phyloP scores from a whole-genome alignment of 1,284 basidiomycete genomes.

The Ustilago vetiveriae region DNA sequence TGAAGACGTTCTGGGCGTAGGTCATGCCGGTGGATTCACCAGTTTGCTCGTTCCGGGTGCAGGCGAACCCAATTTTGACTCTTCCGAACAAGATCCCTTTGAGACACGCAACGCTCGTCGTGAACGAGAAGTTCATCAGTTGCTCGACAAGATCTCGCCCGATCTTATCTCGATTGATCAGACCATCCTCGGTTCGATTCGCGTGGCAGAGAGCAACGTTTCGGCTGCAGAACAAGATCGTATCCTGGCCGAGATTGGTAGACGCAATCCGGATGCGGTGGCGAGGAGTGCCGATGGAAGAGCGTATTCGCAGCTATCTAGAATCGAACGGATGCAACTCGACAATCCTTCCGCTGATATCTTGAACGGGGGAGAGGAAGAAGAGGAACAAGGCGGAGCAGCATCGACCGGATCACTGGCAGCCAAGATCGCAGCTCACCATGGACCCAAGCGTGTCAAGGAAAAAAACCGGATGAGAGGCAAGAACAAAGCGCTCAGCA shows the following conservation, averaged over 20 bases:
- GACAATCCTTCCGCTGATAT: conserved; percentile 34
- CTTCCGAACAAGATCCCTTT: conserved; percentile 90
- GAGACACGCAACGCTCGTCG: conserved; percentile 83
- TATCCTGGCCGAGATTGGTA: conserved; percentile 22
- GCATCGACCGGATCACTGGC: conserved; percentile 18
- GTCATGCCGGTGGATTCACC: conserved; percentile 77
- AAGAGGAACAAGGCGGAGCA: conserved; percentile 1
- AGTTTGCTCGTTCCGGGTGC: conserved; percentile 88
- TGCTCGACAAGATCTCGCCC: conserved; percentile 94
- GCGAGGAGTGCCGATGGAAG: conserved; percentile 53
- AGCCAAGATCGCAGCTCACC: conserved; percentile 24
- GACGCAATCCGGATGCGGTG: conserved; percentile 28
- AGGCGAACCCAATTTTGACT: conserved; percentile 95
- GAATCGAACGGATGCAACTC: conserved; percentile 57
- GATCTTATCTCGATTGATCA: conserved; percentile 93
- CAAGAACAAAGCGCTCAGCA: conserved; percentile 60
- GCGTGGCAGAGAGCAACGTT: conserved; percentile 76
- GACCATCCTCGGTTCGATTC: conserved; percentile 71
- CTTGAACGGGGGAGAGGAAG: conserved; percentile 13
- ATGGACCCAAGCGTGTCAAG: conserved; percentile 27
- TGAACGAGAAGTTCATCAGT: conserved; percentile 88
- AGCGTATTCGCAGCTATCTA: conserved; percentile 58
- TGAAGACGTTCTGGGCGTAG: conserved; percentile 87
- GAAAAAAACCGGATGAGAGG: conserved; percentile 62
- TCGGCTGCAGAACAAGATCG: conserved; percentile 72